Evolutionary conservation across 2,329 filamentous ascomycete species (phyloP), one percentile per base, ranked within the genome.

Genomic region (Exutisphaerella laricina): DNA sequence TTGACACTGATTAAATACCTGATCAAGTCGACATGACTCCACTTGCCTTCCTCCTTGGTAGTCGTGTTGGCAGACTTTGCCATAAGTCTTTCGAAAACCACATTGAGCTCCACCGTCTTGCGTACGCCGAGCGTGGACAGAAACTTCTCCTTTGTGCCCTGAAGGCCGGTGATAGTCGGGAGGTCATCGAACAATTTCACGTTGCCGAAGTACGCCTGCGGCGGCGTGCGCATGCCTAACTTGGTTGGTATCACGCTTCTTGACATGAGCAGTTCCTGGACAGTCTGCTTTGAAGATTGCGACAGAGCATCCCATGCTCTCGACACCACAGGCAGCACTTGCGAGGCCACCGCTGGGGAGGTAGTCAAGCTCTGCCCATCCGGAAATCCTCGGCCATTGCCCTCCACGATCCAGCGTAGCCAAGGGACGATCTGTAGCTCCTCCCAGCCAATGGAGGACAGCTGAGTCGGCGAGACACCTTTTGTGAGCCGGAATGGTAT

Each of bases 161-260:
- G 80, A 31, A 89, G 80, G 9, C 79, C 80, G 51, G 82, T 78
- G 1, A 97, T 80, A 9, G 84, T 82, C 0, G 92, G 89, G 12
- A 98, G 71, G 61, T 98, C 92, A 49, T 96, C 88, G 58, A 98
- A 98, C 0, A 98, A 71, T 62, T 88, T 92, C 26, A 98, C 92
- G n/a, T 80, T 84, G 2, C 86, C 80, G 59, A 98, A 96, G 64
- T 96, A 98, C 0, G 92, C 82, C 52, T 97, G 88, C 3, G 72
- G 69, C 4, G 92, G 92, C 54, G 78, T 85, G 55, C 74, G 84
- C 89, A 98, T 94, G 5, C 92, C 92, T 52, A 82, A 67, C 61
- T 88, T 96, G 0, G 92, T 97, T 0, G 92, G 92, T 59, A 98
- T 86, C 20, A 94, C 77, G 0, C 87, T 77, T 37, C 84, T 74